A percentile compares a stretch with the other conserved stretches of the same genome.
These are phyloP conservation scores for Rhynchospora breviuscula DNA, from an alignment of 176 grass and related monocot genomes.

Conservation along the genomic window DNA sequence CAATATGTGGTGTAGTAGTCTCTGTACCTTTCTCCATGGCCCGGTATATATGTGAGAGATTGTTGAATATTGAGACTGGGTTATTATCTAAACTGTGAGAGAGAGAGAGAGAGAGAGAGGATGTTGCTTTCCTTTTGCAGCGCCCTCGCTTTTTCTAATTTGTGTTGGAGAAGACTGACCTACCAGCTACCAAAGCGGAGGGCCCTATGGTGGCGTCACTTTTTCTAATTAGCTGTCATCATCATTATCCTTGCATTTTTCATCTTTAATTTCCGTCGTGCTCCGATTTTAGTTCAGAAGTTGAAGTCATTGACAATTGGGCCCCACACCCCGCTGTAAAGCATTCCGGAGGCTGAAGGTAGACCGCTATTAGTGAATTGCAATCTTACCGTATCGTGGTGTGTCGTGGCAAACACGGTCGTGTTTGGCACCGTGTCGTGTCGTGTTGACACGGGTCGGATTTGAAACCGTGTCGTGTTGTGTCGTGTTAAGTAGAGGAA, in stretches of 20 bases:
- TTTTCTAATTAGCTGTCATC: neutral
- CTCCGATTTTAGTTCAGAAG: neutral
- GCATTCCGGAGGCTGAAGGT: no score
- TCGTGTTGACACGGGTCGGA: no score
- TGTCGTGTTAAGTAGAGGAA: no score
- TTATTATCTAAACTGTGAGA: neutral
- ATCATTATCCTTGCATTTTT: neutral
- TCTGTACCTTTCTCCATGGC: constrained; percentile 13
- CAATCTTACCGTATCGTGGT: no score
- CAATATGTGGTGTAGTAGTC: constrained; percentile 25
- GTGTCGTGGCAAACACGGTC: no score
- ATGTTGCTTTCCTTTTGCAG: no score
- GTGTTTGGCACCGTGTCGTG: no score
- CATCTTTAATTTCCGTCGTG: neutral
- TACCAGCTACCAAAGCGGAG: no score
- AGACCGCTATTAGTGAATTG: no score
- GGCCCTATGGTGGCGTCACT: neutral
- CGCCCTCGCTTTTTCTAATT: no score
- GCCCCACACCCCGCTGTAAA: neutral
- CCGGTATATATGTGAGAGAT: neutral
- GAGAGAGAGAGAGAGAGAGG: neutral
- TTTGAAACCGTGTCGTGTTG: no score
- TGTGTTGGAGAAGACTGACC: no score
- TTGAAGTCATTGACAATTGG: neutral
- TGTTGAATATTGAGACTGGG: neutral